Evolutionary conservation across 1,139 yeast species (phyloP), one percentile per base, ranked within the genome.

Genomic region (Sugiyamaella sp.): DNA sequence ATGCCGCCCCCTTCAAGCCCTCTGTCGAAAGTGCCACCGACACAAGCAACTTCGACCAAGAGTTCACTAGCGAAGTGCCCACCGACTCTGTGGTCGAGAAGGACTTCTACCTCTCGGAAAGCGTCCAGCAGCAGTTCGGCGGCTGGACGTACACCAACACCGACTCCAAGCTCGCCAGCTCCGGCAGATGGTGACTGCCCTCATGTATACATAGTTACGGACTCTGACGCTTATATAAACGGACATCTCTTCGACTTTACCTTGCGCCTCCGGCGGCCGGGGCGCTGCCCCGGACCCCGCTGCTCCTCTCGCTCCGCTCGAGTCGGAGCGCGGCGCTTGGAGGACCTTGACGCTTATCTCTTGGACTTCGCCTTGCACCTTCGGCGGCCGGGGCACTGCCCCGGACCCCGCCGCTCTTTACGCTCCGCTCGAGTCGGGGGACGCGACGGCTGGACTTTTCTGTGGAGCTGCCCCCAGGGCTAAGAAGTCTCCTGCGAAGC

Each of bases 51-150:
- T 93, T 93, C 66, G 97, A 91, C 69, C 82, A 84, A 57, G 98
- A 90, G 68, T 93, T 93, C 69, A 93, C 99, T 8, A 85, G 79
- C 65, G 98, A 93, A 66, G 84, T 86, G 63, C 98, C 99, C 3
- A 87, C 90, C 63, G 99, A 93, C 70, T 87, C 96, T 56, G 98
- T 93, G 10, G 97, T 91, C 22, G 96, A 91, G 68, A 96, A 90
- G 67, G 70, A 68, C 55, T 68, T 63, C 52, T 88, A 81, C 63
- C 65, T 74, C 48, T 63, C 80, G 83, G 72, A 88, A 89, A 69
- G 96, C 62, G 96, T 93, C 20, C 99, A 93, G 71, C 85, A 87
- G 68, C 98, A 93, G 72, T 93, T 93, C 77, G 98, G 97, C 48
- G 98, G 99, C 3, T 93, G 99, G 99, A 91, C 97, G 1, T 91